Base-by-base conservation (phyloP, 2,329 filamentous ascomycete species). In the Pseudocercospora fuligena region DNA sequence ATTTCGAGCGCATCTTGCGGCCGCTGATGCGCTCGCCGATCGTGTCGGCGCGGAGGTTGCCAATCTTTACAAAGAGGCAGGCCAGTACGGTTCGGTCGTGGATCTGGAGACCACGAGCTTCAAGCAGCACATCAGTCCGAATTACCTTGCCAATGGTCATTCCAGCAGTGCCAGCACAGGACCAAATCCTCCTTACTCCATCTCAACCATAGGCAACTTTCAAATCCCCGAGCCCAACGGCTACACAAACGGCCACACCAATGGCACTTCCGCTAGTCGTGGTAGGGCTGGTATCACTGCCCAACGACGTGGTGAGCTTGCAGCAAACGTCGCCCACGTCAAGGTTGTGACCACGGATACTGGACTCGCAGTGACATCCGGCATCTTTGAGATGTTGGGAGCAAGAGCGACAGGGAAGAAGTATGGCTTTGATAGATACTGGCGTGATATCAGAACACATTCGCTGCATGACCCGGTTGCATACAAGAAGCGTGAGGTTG, bases 381-480 rank as follows among this genome's bases (percentile, higher is more conserved):
- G 88, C 0, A 82, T 90, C 1, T 90, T 90, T 72, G 89, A 91
- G 74, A 85, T 89, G 5, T 88, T 88, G 0, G 88, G 86, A 0
- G 82, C 87, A 0, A 84, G 85, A 66, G 82, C 87, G 0, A 90
- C 88, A 0, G 82, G 84, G 0, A 79, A 79, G 62, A 89, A 85
- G 70, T 84, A 88, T 0, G 87, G 87, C 0, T 77, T 91, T 65
- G 89, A 90, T 78, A 80, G 88, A 1, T 90, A 88, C 76, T 90
- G 87, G 87, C 81, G 88, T 54, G 88, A 91, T 72, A 79, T 90
- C n/a, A 77, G 89, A 5, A 90, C 88, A 4, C 89, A 91, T 77
- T 86, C 84, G 0, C 75, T 91, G 71, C 88, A 90, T 77, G 89
- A 90, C 75, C 88, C 88, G 0, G 87, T 90, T 29, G 86, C 88